Evolutionary conservation across 192 early-diverging fungal species (phyloP), one percentile per base, ranked within the genome.

Genomic region (Kickxella alabastrina): DNA sequence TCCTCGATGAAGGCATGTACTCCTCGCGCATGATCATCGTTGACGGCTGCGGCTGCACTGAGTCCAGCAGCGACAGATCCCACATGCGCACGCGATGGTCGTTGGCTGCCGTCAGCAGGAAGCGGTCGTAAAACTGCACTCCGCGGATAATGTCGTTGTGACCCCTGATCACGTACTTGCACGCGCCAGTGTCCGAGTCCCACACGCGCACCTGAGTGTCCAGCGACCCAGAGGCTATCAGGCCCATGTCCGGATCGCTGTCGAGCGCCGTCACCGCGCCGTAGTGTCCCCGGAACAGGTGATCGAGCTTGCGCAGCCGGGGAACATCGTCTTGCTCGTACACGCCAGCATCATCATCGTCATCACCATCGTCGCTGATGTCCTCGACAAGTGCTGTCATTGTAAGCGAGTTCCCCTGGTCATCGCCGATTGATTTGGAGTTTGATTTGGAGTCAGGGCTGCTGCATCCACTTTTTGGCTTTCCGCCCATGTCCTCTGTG

Each of bases 151-250:
- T 42, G 36, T 79, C 77, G 39, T 24, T 41, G 31, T 74, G 70
- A 3, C 65, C 66, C 25, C 24, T 36, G 22, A 79, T 61, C 2
- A 44, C 29, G 41, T 62, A 47, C 38, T 53, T 41, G 82, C 62
- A 49, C 55, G 56, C 38, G 59, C 82, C 37, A 62, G 55, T 39
- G 54, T 78, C 40, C 46, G 66, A 24, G 64, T 75, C 32, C 85
- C 86, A 90, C 24, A 85, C 72, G 6, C 84, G 81, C 15, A 83
- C 79, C 19, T 85, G 84, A 25, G 79, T 82, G 64, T 90, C 88
- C 21, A 80, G 59, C 5, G 86, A 85, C 10, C 85, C 80, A 0
- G 88, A 83, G 0, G 85, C 81, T 7, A 88, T 31, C 4, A 74
- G 74, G 2, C 79, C 85, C 18, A 74, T 39, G 7, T 59, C 60